These are phyloP conservation scores for Penicillium odoratum DNA, from an alignment of 495 filamentous ascomycete species.

Conservation along the genomic window DNA sequence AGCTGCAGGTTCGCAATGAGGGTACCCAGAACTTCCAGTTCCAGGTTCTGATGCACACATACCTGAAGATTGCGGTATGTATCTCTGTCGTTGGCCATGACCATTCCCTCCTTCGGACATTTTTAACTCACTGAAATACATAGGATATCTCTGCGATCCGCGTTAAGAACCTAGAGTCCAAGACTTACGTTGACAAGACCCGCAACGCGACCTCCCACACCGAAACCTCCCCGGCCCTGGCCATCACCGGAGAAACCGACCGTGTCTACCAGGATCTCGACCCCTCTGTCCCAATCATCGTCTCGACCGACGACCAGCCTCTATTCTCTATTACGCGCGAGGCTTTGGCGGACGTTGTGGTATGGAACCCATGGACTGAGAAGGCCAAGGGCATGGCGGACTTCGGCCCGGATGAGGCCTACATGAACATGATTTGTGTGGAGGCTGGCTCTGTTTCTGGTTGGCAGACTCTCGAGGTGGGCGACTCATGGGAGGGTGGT, in stretches of 20 bases:
- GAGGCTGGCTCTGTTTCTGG: slow-evolving; percentile 81
- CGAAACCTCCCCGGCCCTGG: slow-evolving; percentile 52
- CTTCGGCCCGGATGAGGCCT: slow-evolving; percentile 86
- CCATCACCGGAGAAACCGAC: slow-evolving; percentile 76
- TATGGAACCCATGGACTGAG: slow-evolving; percentile 97
- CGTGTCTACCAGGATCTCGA: slow-evolving; percentile 74
- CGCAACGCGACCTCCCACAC: slow-evolving; percentile 57
- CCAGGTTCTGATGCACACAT: slow-evolving; percentile 89
- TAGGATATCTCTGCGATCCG: slow-evolving; percentile 73
- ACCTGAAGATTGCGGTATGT: slow-evolving; percentile 76
- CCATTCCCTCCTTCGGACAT: background rate
- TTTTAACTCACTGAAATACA: slow-evolving; percentile 2
- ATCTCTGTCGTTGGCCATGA: background rate
- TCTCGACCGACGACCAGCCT: slow-evolving; percentile 57
- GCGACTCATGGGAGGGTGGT: slow-evolving; percentile 87
- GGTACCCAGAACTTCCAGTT: slow-evolving; percentile 81
- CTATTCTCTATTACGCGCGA: slow-evolving; percentile 74
- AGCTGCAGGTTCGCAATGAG: slow-evolving; percentile 79
- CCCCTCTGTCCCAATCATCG: slow-evolving; percentile 46
- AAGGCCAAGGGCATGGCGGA: slow-evolving; percentile 81
- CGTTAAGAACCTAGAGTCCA: slow-evolving; percentile 69
- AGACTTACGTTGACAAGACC: slow-evolving; percentile 81
- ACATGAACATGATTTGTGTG: slow-evolving; percentile 88
- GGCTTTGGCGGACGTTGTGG: slow-evolving; percentile 80
- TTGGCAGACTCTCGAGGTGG: slow-evolving; percentile 81